phyloP scores from a whole-genome alignment of 2,329 filamentous ascomycete species.

The Fusarium albidum region DNA sequence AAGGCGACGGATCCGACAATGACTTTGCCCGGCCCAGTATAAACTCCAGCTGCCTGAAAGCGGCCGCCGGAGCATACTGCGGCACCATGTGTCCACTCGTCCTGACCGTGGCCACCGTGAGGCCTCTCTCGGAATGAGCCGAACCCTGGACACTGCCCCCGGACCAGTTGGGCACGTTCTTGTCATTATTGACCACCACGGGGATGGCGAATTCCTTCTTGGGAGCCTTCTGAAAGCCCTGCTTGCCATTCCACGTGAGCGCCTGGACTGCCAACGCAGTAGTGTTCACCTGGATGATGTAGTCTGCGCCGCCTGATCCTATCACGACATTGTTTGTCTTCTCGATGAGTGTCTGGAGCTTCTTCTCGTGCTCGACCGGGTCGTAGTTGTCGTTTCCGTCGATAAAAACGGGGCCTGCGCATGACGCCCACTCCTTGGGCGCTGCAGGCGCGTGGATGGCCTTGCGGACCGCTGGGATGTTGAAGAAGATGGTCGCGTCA shows the following conservation, averaged over 20 bases:
- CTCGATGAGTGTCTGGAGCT: constrained; percentile 76
- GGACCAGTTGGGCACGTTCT: constrained; percentile 53
- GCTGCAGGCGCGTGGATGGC: constrained; percentile 69
- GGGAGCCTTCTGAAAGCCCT: constrained; percentile 73
- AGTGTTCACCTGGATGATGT: constrained; percentile 72
- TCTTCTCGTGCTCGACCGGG: constrained; percentile 9
- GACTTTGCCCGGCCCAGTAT: constrained; percentile 74
- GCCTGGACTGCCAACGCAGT: constrained; percentile 79
- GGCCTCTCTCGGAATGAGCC: constrained; percentile 75
- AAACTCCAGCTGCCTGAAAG: constrained; percentile 78
- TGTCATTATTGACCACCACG: constrained; percentile 53
- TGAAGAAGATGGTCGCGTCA: constrained; percentile 68
- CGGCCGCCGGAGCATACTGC: constrained; percentile 72
- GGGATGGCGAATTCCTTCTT: constrained; percentile 62
- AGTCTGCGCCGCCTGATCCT: constrained; percentile 76
- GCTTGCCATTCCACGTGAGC: constrained; percentile 78
- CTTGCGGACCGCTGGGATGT: constrained; percentile 72
- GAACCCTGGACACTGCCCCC: constrained; percentile 76
- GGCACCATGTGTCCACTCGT: constrained; percentile 73
- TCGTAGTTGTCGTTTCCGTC: constrained; percentile 61
- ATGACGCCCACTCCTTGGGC: constrained; percentile 61
- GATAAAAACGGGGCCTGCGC: constrained; percentile 51
- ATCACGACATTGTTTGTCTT: constrained; percentile 76
- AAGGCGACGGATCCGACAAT: constrained; percentile 53
- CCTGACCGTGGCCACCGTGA: constrained; percentile 74